Percentiles rank a stretch among this genome's conserved stretches.
phyloP scores from a whole-genome alignment of 1,139 yeast species.

The Komagataea norvegica region DNA sequence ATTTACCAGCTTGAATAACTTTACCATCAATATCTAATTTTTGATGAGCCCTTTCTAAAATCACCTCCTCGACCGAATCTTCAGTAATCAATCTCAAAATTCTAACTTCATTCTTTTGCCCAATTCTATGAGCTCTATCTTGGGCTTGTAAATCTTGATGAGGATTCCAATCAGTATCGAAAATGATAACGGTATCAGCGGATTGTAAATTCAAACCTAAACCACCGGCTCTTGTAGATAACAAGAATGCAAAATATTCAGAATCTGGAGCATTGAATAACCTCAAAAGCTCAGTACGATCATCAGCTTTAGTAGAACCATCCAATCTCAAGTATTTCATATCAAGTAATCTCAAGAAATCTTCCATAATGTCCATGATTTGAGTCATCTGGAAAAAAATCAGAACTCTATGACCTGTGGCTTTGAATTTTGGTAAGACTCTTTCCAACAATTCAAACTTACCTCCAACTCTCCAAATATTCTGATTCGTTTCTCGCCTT shows the following conservation, averaged over 20 bases:
- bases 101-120: conserved; percentile 82
- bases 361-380: conserved; percentile 88
- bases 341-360: conserved; percentile 58
- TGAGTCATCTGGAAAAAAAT: conserved; percentile 87
- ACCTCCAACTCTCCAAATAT: conserved; percentile 74
- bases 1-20: conserved; percentile 85
- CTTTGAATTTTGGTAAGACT: conserved; percentile 68
- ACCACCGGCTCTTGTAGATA: conserved; percentile 89
- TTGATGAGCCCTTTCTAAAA: conserved; percentile 75
- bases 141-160: conserved; percentile 91
- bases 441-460: conserved; percentile 75
- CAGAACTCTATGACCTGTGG: conserved; percentile 72
- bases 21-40: conserved; percentile 84
- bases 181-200: conserved; percentile 83
- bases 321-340: conserved; percentile 74
- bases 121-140: conserved; percentile 88
- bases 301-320: conserved; percentile 81
- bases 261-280: conserved; percentile 68
- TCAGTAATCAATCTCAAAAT: conserved; percentile 75
- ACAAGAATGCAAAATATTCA: conserved; percentile 69
- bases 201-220: conserved; percentile 81
- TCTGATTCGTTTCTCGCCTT: conserved; percentile 57
- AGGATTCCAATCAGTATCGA: conserved; percentile 90
- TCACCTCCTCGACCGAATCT: conserved; percentile 80
- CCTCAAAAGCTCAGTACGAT: conserved; percentile 65